Percentiles rank a stretch among this genome's conserved stretches.
phyloP scores from a whole-genome alignment of 148 eudicot species.

The Rhododendron ovatum region DNA sequence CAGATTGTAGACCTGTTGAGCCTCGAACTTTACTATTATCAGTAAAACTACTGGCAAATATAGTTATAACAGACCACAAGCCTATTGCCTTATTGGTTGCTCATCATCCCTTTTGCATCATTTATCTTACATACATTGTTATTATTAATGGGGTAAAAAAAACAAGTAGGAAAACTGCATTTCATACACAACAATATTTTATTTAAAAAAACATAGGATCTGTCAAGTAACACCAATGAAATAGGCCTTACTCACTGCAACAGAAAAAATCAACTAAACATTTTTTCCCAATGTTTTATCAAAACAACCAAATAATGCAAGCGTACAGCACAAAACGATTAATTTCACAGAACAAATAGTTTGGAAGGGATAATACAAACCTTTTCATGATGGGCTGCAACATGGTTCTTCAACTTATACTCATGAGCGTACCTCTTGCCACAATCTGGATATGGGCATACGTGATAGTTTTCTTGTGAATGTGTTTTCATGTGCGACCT shows the following conservation, averaged over 20 bases:
- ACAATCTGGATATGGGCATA: slow-evolving; percentile 87
- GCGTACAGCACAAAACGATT: neutral
- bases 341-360: neutral
- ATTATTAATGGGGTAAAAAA: neutral
- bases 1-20: neutral
- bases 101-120: neutral
- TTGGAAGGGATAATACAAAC: slow-evolving; percentile 23
- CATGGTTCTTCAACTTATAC: slow-evolving; percentile 88
- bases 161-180: neutral
- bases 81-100: neutral
- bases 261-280: neutral
- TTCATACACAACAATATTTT: neutral
- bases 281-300: neutral
- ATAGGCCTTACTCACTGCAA: neutral
- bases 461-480: slow-evolving; percentile 94
- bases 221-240: neutral
- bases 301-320: neutral
- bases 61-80: neutral
- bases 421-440: slow-evolving; percentile 97
- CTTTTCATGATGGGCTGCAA: slow-evolving; percentile 82
- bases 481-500: slow-evolving; percentile 98
- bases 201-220: neutral
- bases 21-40: neutral
- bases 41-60: neutral
- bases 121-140: neutral